phyloP scores from a whole-genome alignment of 2,329 filamentous ascomycete genomes.

The Colletotrichum tanaceti region DNA sequence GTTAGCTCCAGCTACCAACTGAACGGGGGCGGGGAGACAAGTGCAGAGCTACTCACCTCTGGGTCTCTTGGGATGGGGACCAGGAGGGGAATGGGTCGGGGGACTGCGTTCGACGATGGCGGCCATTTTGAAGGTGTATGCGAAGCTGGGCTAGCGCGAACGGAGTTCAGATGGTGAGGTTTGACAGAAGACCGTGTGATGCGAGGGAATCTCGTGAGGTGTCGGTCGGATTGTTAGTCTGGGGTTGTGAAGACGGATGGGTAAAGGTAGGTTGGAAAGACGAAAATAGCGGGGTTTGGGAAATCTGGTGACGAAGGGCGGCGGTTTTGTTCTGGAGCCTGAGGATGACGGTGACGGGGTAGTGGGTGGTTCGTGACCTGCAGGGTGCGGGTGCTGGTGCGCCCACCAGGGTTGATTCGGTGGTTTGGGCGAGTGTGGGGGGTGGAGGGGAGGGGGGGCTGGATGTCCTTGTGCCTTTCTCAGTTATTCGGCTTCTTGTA shows the following conservation, averaged over 20 bases:
- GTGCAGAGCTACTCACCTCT: constrained; percentile 53
- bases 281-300: constrained; percentile 36
- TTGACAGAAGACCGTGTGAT: constrained; percentile 31
- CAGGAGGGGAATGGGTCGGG: constrained; percentile 56
- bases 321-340: constrained; percentile 24
- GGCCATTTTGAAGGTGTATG: constrained; percentile 52
- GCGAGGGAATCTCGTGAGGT: constrained; percentile 24
- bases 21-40: neutral
- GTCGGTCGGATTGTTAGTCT: constrained; percentile 9
- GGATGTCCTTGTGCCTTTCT: neutral
- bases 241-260: neutral
- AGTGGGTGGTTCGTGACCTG: constrained; percentile 39
- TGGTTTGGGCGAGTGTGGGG: neutral
- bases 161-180: neutral
- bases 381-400: constrained; percentile 36
- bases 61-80: constrained; percentile 56
- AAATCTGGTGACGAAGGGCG: constrained; percentile 37
- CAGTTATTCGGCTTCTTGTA: neutral
- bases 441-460: too few species aligned
- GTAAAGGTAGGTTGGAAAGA: constrained; percentile 1
- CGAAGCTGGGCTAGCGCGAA: neutral
- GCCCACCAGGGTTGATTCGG: constrained; percentile 16
- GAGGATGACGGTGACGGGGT: constrained; percentile 1
- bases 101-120: constrained; percentile 53
- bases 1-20: neutral